Evolutionary conservation across 2,329 filamentous ascomycete species (phyloP).

Genomic region (Botryotinia convoluta): DNA sequence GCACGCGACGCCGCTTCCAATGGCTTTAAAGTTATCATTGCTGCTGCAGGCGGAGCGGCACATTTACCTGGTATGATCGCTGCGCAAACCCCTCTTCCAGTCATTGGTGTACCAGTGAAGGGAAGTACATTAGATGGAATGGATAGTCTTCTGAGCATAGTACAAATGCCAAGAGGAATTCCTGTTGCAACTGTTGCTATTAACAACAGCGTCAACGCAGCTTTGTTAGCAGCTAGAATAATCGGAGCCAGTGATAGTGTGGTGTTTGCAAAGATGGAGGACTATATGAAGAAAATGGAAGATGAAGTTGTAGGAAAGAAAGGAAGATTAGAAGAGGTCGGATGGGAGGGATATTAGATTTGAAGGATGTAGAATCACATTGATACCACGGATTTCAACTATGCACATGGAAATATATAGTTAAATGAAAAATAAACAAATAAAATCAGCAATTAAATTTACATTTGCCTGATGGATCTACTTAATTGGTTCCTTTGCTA

Average conservation of each 20-base stretch:
- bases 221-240: conserved; percentile 67
- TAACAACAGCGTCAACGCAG: conserved; percentile 77
- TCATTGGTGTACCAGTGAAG: conserved; percentile 76
- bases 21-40: conserved; percentile 41
- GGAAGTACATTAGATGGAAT: conserved; percentile 65
- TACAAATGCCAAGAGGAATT: conserved; percentile 73
- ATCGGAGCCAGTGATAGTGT: conserved; percentile 56
- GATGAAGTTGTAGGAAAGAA: conserved; percentile 66
- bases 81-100: conserved; percentile 49
- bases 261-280: conserved; percentile 56
- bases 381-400: neutral
- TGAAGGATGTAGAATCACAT: neutral
- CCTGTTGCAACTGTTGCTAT: conserved; percentile 76
- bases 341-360: conserved; percentile 51
- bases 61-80: conserved; percentile 22
- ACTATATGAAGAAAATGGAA: conserved; percentile 62
- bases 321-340: conserved; percentile 52
- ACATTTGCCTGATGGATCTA: neutral
- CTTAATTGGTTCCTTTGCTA: conserved; percentile 1
- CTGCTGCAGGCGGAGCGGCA: conserved; percentile 72
- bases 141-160: conserved; percentile 63
- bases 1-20: conserved; percentile 41
- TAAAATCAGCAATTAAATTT: neutral
- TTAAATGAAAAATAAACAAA: neutral
- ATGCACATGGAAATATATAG: neutral